Base-by-base conservation (phyloP, 106 monocot species). In the Dendrobium huoshanense region DNA sequence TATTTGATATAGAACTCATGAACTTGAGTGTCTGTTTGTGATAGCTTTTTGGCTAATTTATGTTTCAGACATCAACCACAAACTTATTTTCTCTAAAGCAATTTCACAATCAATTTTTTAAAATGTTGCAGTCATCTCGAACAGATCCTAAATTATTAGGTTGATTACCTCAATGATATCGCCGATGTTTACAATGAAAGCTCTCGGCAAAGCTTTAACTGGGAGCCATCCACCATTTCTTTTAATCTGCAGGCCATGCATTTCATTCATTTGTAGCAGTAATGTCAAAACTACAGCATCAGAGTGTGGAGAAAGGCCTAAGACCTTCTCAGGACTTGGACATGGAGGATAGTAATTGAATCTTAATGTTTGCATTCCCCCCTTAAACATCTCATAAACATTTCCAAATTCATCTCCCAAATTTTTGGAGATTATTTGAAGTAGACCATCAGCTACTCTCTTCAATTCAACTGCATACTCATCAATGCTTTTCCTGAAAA, bases 261-360 rank as follows among this genome's bases (percentile, higher is more conserved):
- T 67, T 72, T 77, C 43, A 83, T 77, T 86, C 16, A 83, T 56
- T 76, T 86, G 82, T 33, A 86, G 82, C 2, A 86, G 29, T 9
- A 86, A 7, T 11, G 86, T 83, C 18, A 86, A 33, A 0, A 76
- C 86, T 1, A 6, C 64, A 31, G 31, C 20, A 77, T 83, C 82
- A 24, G 86, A 77, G 77, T 86, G 86, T n/a, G 86, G 82, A 7
- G 86, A 82, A 9, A 86, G 37, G 9, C 86, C 86, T n/a, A 82
- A 22, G 11, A 80, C 82, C 68, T 83, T 83, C 29, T 77, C n/a
- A 2, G 86, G 51, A 41, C 56, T 41, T 5, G 44, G 68, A 22
- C 80, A 83, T 56, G 86, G 82, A 8, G 86, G 86, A 33, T 86
- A 86, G 75, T 86, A 86, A 61, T 86, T 86, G 0, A 82, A 76